phyloP scores from a whole-genome alignment of 768 basidiomycete species.

The Postia placenta region DNA sequence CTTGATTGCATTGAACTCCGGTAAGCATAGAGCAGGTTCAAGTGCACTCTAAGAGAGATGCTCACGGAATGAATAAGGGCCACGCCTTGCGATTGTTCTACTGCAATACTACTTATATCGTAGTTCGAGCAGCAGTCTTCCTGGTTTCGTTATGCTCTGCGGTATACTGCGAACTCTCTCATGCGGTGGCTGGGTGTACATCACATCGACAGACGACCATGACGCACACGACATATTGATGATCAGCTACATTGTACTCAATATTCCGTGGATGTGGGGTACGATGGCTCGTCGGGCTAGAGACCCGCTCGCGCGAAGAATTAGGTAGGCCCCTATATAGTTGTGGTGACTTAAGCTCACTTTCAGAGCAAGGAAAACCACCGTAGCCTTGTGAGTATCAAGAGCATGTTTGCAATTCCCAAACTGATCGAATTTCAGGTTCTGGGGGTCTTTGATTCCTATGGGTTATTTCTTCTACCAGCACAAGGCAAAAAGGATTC shows the following conservation, averaged over 20 bases:
- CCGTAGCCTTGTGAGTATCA: no score
- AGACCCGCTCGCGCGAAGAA: no score
- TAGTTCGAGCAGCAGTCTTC: conserved; percentile 33
- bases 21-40: no score
- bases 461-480: conserved; percentile 81
- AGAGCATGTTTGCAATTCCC: conserved; percentile 10
- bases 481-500: conserved; percentile 73
- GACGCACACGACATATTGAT: conserved; percentile 83
- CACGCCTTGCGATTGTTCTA: conserved; percentile 62
- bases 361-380: no score
- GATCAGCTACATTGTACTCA: conserved; percentile 80
- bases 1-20: conserved; percentile 80
- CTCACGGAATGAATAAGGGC: no score
- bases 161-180: conserved; percentile 71
- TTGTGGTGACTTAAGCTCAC: no score
- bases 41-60: no score
- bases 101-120: conserved; percentile 58
- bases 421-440: conserved; percentile 36
- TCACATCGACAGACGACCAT: conserved; percentile 81
- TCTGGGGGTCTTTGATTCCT: conserved; percentile 64
- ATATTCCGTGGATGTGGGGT: conserved; percentile 86
- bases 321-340: no score
- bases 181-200: conserved; percentile 91
- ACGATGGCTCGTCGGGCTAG: no score
- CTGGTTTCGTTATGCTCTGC: conserved; percentile 46